phyloP scores from a whole-genome alignment of 768 basidiomycete species.

The Calocera cornea region DNA sequence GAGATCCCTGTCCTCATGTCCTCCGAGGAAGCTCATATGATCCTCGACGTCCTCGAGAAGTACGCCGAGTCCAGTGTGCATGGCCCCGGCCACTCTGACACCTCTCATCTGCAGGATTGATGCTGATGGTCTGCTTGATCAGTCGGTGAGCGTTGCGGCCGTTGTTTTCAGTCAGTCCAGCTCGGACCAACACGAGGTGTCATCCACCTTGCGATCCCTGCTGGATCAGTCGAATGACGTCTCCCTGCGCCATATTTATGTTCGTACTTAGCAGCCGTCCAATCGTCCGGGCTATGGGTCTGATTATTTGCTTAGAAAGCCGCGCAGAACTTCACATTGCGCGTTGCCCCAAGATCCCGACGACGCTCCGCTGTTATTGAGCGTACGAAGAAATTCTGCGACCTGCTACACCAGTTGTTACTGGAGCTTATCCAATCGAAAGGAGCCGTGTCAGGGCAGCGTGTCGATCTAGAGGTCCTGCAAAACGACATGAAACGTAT shows the following conservation, averaged over 20 bases:
- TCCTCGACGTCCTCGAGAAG: conserved; percentile 49
- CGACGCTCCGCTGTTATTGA: not conserved
- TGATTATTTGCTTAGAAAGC: not conserved
- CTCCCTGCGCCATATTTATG: not conserved
- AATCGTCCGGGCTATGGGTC: too few species aligned
- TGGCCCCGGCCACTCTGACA: not conserved
- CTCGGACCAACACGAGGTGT: not conserved
- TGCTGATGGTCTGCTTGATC: conserved; percentile 63
- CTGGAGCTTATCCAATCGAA: not conserved
- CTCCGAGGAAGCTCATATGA: conserved; percentile 34
- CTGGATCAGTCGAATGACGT: conserved; percentile 4
- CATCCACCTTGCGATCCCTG: not conserved
- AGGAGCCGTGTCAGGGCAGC: not conserved
- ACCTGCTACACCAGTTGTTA: not conserved
- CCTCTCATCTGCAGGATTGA: conserved; percentile 37
- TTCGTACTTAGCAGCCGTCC: not conserved
- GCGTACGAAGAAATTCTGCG: not conserved
- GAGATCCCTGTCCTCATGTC: conserved; percentile 30
- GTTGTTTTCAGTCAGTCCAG: not conserved
- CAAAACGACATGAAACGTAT: not conserved
- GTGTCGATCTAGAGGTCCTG: not conserved
- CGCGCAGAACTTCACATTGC: not conserved
- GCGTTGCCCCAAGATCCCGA: not conserved
- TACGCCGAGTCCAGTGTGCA: conserved; percentile 21
- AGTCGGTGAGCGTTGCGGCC: conserved; percentile 3